Evolutionary conservation across 225 moss, liverwort and hornwort species (phyloP).

Genomic region (Physcomitrium patens): DNA sequence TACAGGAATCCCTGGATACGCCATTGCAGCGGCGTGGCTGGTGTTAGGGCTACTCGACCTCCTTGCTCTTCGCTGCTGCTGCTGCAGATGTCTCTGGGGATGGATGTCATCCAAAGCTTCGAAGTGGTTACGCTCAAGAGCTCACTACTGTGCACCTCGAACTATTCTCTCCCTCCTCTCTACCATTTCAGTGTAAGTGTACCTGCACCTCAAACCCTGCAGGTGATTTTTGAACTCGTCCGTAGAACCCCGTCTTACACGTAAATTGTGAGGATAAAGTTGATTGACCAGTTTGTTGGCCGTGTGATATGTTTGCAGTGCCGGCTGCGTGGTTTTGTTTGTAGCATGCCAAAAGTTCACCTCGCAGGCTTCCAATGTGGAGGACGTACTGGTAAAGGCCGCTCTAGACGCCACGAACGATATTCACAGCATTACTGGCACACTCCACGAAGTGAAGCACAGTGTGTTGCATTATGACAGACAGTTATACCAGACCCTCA

Average conservation of each 20-base stretch:
- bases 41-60: slow-evolving; percentile 45
- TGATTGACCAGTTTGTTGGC: no score
- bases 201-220: neutral
- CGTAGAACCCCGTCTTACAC: neutral
- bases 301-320: slow-evolving; percentile 35
- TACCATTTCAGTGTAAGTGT: slow-evolving; percentile 43
- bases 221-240: neutral
- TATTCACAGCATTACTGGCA: slow-evolving; percentile 44
- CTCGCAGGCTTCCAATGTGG: slow-evolving; percentile 53
- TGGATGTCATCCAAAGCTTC: neutral
- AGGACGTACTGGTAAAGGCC: slow-evolving; percentile 44
- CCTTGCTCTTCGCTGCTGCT: slow-evolving; percentile 4
- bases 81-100: slow-evolving; percentile 42
- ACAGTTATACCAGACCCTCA: slow-evolving; percentile 24
- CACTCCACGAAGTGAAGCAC: slow-evolving; percentile 36
- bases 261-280: neutral
- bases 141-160: slow-evolving; percentile 32
- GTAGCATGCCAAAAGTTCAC: slow-evolving; percentile 43
- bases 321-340: slow-evolving; percentile 51
- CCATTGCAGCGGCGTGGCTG: slow-evolving; percentile 52
- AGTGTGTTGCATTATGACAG: slow-evolving; percentile 39
- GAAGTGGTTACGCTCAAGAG: slow-evolving; percentile 23
- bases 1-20: slow-evolving; percentile 58
- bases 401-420: slow-evolving; percentile 44
- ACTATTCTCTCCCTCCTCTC: slow-evolving; percentile 46